Conservation (phyloP, 495 filamentous ascomycete species). For the Penicillium maclennaniae region DNA sequence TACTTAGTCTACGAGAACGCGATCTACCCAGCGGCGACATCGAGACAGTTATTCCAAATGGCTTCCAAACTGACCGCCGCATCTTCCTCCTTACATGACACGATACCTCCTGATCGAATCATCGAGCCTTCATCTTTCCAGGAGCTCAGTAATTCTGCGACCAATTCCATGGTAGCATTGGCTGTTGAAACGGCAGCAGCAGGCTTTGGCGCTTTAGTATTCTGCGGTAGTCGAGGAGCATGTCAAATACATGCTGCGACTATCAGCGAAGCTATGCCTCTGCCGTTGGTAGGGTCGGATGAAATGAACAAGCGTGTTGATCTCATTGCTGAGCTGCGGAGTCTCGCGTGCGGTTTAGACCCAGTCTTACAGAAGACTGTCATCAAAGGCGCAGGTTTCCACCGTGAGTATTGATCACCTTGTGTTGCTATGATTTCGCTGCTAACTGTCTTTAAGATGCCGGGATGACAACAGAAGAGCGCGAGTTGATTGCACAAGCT, state of each 20-base stretch:
- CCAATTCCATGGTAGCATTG: slow-evolving; percentile 68
- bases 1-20: slow-evolving; percentile 71
- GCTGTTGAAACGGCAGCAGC: slow-evolving; percentile 61
- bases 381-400: slow-evolving; percentile 67
- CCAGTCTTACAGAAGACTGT: slow-evolving; percentile 62
- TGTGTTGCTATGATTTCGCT: not conserved
- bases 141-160: slow-evolving; percentile 59
- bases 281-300: slow-evolving; percentile 32
- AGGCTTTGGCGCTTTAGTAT: slow-evolving; percentile 71
- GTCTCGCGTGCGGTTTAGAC: slow-evolving; percentile 64
- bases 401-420: slow-evolving; percentile 47
- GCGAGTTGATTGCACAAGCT: slow-evolving; percentile 67
- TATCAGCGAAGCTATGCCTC: slow-evolving; percentile 60
- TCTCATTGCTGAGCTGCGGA: slow-evolving; percentile 64
- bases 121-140: slow-evolving; percentile 54
- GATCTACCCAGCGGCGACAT: slow-evolving; percentile 62
- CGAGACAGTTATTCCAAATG: slow-evolving; percentile 59
- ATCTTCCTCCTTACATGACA: slow-evolving; percentile 21
- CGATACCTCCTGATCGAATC: slow-evolving; percentile 42
- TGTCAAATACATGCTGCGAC: slow-evolving; percentile 62
- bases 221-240: slow-evolving; percentile 65
- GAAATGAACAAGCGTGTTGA: slow-evolving; percentile 59
- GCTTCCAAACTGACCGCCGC: slow-evolving; percentile 49
- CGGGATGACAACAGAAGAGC: slow-evolving; percentile 75
- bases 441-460: slow-evolving; percentile 47